Evolutionary conservation across 805 yeast genomes (phyloP), one percentile per base, ranked within the genome.

Genomic region (Sungouiozyma ichnusensis): DNA sequence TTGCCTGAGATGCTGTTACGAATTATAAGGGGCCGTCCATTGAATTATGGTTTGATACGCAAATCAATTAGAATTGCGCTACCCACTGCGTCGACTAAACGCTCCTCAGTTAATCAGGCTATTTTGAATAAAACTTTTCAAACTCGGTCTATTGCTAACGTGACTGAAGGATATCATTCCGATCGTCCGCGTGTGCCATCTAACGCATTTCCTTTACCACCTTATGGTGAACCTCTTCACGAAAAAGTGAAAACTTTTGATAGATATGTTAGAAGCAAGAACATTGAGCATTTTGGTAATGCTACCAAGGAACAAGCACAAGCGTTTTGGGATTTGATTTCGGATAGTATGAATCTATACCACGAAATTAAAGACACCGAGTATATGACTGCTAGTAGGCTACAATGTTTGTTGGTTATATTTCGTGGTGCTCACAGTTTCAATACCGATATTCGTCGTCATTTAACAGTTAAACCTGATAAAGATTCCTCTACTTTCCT

Each of bases 401-500:
- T 24, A 24, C 29, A 24, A 11, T 7, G 11, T 7, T 24, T 24
- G 29, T 7, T 24, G 29, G 29, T 7, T 24, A 7, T 24, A 11
- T 6, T 24, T 7, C 11, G 11, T 24, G 11, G 9, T 11, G 29
- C n/a, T n/a, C n/a, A n/a, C n/a, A n/a, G n/a, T n/a, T n/a, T n/a
- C n/a, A n/a, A n/a, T n/a, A n/a, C n/a, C n/a, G n/a, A n/a, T n/a
- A n/a, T n/a, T n/a, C 29, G 29, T 24, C 11, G 9, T 24, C 11
- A 11, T 24, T 24, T 24, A 24, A 24, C 11, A 24, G 6, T 24
- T 11, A 75, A 75, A 50, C 72, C 77, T 16, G 81, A 75, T 54
- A 71, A 73, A 48, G 81, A 75, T 45, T 69, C 74, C 18, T 69
- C 69, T 43, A 73, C 77, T 3, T 72, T 73, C 53, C 64, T 64